Base-by-base conservation (phyloP, 2,329 filamentous ascomycete genomes). In the Nigrospora oryzae region DNA sequence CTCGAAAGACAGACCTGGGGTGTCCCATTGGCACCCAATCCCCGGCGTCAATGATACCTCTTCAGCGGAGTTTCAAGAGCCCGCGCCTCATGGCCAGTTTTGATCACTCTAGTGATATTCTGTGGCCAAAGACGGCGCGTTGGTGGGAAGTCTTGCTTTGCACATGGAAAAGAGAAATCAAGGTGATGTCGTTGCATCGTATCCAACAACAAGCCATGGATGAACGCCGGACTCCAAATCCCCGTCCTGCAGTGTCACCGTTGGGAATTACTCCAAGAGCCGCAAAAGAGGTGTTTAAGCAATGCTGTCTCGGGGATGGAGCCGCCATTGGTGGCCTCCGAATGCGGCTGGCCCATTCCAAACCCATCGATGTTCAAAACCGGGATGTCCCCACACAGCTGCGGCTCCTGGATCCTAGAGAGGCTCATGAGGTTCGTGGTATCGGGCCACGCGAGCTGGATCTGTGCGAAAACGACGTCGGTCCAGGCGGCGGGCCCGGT, bases 401-500 rank as follows among this genome's bases (percentile, higher is more conserved):
- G 42, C 4, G 51, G 50, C 23, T 43, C 48, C 13, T 37, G 43
- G 39, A 52, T 36, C 14, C 46, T 44, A 30, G 48, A 49, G 23
- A 52, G 36, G 32, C 51, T 35, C 14, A 36, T 43, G 13, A 49
- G 33, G 7, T 47, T 45, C 8, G 34, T 53, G 16, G 56, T 40
- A 17, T 43, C 44, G 4, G 51, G 48, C 28, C 59, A 49, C 35
- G 46, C 45, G 40, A 46, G 37, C 41, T 51, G 53, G 38, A 63
- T 43, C 40, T 60, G 50, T 32, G 54, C 49, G 11, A 58, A 56
- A 30, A 63, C 54, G 13, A 59, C 53, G 15, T 60, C 60, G 13
- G 60, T 60, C 50, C 55, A 63, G 2, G 60, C 56, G 15, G 56
- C 54, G 1, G 61, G 60, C 1, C 61, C 60, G 1, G 61, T 61